Evolutionary conservation across 441 rosid genomes (phyloP).

Genomic region (Sinapis alba): DNA sequence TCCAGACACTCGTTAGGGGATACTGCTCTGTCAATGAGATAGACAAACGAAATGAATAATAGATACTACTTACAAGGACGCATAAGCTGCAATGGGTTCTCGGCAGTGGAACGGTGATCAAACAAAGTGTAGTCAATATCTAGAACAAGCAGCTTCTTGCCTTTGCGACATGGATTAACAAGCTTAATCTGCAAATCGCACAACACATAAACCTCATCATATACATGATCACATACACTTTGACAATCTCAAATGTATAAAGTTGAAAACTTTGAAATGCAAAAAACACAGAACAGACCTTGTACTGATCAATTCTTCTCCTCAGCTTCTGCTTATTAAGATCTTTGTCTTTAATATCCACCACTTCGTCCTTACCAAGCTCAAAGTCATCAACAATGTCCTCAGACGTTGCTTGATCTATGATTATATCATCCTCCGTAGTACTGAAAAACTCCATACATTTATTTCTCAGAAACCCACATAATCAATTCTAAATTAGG

Average conservation of each 20-base stretch:
- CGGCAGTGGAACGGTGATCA: slow-evolving; percentile 94
- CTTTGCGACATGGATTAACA: slow-evolving; percentile 75
- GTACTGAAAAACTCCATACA: slow-evolving; percentile 51
- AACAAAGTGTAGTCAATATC: slow-evolving; percentile 95
- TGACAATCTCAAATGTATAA: not conserved
- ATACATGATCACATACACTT: not conserved
- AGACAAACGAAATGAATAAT: not conserved
- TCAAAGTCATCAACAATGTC: slow-evolving; percentile 89
- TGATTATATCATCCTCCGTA: slow-evolving; percentile 82
- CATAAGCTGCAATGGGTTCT: slow-evolving; percentile 87
- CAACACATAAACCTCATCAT: not conserved
- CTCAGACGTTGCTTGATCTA: slow-evolving; percentile 75
- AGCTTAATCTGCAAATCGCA: slow-evolving; percentile 63
- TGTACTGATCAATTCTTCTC: slow-evolving; percentile 75
- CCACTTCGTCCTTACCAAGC: slow-evolving; percentile 86
- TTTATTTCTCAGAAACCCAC: not conserved
- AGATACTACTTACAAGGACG: slow-evolving; percentile 66
- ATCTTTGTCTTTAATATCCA: slow-evolving; percentile 83
- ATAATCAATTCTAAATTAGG: not conserved
- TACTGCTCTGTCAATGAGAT: not conserved
- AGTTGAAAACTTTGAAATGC: not conserved
- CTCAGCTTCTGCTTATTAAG: slow-evolving; percentile 80
- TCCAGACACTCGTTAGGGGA: not conserved
- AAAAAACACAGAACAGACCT: slow-evolving; percentile 47
- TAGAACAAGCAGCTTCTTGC: slow-evolving; percentile 89